Evolutionary conservation across 441 rosid species (phyloP), one percentile per base, ranked within the genome.

Genomic region (Brassica balearica): DNA sequence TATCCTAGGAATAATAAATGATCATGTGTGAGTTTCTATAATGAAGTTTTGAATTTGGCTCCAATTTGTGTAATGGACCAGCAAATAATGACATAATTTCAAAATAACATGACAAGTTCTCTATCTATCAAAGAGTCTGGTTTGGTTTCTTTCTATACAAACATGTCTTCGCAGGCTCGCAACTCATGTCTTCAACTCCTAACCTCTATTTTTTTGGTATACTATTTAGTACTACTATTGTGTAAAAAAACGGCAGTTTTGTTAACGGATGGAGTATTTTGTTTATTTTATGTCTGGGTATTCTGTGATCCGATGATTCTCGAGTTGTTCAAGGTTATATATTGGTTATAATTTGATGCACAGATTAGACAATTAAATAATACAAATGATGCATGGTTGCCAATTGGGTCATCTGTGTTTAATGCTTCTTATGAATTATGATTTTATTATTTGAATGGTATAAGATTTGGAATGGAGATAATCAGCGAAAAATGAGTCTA

Each of bases 1-100:
- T 63, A 64, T 77, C 71, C 58, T 77, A 77, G 71, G 71, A 77
- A 70, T 53, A 63, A 70, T 77, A 69, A 76, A 76, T 76, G 74
- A 53, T 51, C 63, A 32, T 69, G 58, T 69, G 34, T 25, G 68
- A 68, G 62, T 68, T 66, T 68, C 19, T 76, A 63, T 53, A 2
- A 46, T 61, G 79, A 68, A 68, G 69, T 68, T 23, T 77, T 53
- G n/a, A 41, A 64, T 56, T 55, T 20, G 55, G 70, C 58, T 76
- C 75, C 75, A 69, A 56, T 70, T 17, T 17, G 19, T 55, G 59
- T 6, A 63, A 64, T 46, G 71, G 76, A 5, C 72, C 72, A 77
- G 72, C 81, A 71, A 65, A 71, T 3, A 64, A 77, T 43, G 38
- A 65, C 68, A 78, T 78, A 78, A 72, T 72, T 67, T 68, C 65